phyloP scores from a whole-genome alignment of 1,139 yeast species.

The Geotrichum klebahnii region DNA sequence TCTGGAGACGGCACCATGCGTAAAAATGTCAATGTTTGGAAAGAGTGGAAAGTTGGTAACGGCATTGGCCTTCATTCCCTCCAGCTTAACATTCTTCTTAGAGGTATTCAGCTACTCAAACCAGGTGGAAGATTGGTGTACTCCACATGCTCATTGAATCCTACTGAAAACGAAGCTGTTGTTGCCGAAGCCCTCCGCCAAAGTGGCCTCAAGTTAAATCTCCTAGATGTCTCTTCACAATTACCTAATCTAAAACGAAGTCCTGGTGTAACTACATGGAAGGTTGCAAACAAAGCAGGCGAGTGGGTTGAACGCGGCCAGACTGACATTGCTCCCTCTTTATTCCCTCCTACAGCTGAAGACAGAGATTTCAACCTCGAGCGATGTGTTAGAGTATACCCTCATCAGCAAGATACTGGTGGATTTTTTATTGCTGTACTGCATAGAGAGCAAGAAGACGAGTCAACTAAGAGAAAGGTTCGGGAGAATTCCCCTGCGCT shows the following conservation, averaged over 20 bases:
- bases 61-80: slow-evolving; percentile 84
- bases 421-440: slow-evolving; percentile 94
- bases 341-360: slow-evolving; percentile 78
- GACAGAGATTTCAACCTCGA: slow-evolving; percentile 69
- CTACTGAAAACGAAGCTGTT: slow-evolving; percentile 96
- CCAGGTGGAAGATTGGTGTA: slow-evolving; percentile 91
- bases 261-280: slow-evolving; percentile 76
- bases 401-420: slow-evolving; percentile 96
- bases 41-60: slow-evolving; percentile 85
- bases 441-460: slow-evolving; percentile 55
- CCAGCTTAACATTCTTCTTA: slow-evolving; percentile 79
- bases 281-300: slow-evolving; percentile 78
- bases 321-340: slow-evolving; percentile 51
- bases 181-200: slow-evolving; percentile 86
- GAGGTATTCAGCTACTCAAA: slow-evolving; percentile 86
- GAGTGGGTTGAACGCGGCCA: slow-evolving; percentile 45
- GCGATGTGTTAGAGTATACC: slow-evolving; percentile 87
- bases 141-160: slow-evolving; percentile 93
- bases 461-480: slow-evolving; percentile 32
- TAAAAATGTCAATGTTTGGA: slow-evolving; percentile 94
- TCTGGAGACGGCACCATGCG: slow-evolving; percentile 99
- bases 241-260: slow-evolving; percentile 77
- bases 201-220: slow-evolving; percentile 55
- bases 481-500: slow-evolving; percentile 36
- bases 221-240: slow-evolving; percentile 68